phyloP scores from a whole-genome alignment of 2,329 filamentous ascomycete species.

The Aureobasidium sp. region DNA sequence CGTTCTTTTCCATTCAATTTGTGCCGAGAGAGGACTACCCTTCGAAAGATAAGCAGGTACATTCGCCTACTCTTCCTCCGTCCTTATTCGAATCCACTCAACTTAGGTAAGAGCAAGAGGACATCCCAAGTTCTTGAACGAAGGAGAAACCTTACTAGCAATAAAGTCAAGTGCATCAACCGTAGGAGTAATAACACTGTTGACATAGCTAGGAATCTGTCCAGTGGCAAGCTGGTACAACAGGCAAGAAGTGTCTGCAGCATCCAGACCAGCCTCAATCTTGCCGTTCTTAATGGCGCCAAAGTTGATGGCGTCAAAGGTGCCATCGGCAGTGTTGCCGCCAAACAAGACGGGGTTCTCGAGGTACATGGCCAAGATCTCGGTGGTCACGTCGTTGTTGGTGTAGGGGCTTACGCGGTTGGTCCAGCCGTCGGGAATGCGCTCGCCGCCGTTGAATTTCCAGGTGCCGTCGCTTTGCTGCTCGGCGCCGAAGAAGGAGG shows the following conservation, averaged over 20 bases:
- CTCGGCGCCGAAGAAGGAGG: constrained; percentile 37
- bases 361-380: constrained; percentile 38
- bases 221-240: constrained; percentile 39
- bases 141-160: constrained; percentile 26
- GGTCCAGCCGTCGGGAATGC: constrained; percentile 38
- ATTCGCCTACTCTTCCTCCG: constrained; percentile 17
- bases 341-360: constrained; percentile 40
- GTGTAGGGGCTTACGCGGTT: constrained; percentile 32
- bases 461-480: constrained; percentile 34
- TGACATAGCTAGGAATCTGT: constrained; percentile 32
- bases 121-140: constrained; percentile 32
- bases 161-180: constrained; percentile 30
- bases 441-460: constrained; percentile 32
- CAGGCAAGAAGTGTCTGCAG: constrained; percentile 32
- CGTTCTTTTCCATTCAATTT: not conserved
- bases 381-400: constrained; percentile 29
- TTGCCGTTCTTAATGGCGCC: constrained; percentile 35
- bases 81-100: constrained; percentile 17
- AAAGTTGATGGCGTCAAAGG: constrained; percentile 35
- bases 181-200: constrained; percentile 32
- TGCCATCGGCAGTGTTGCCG: constrained; percentile 34
- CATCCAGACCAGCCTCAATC: constrained; percentile 24
- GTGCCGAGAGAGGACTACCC: not conserved
- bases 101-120: constrained; percentile 25
- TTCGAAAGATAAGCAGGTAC: not conserved